Evolutionary conservation across 306 rosid genomes (phyloP), one percentile per base, ranked within the genome.

Genomic region (Dryas alaskensis): DNA sequence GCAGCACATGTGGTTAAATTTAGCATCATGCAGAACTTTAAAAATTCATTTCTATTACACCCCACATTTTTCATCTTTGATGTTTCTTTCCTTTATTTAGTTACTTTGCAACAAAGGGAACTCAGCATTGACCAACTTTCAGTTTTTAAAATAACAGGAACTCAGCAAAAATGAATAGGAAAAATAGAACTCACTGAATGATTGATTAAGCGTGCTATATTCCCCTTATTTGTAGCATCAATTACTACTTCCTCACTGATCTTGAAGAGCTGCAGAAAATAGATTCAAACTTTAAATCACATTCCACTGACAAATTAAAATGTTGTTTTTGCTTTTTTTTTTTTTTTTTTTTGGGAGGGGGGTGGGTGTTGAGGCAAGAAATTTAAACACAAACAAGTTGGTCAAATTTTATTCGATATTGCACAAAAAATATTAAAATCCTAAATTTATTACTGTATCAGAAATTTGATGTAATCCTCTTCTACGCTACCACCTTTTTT

Each of bases 211-310:
- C 99, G 99, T 37, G 99, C 97, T 63, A 94, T 88, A 73, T 94
- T 92, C 67, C 99, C 99, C 71, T 63, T 81, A 54, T 79, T 37
- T 2, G 99, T 94, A 61, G 99, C 97, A 70, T 94, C 99, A 27
- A 94, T 81, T 55, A 94, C 99, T 65, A 86, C 87, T 74, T 92
- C 99, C 69, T 94, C 99, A 2, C 97, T 94, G 85, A 94, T 86
- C 90, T 94, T 94, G 95, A 94, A 94, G 51, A 94, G 94, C 99
- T 94, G 96, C 96, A 84, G 46, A 51, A 66, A 75, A 78, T 69
- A 48, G 73, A 31, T 46, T 47, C 66, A 58, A 10, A 78, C 48
- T 65, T 81, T 46, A 40, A 74, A 75, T 75, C 61, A 58, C 50
- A 59, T 4, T 19, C 14, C 37, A 48, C 8, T 3, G 43, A 55